phyloP scores from a whole-genome alignment of 139 green algal species.

The Volvox africanus region DNA sequence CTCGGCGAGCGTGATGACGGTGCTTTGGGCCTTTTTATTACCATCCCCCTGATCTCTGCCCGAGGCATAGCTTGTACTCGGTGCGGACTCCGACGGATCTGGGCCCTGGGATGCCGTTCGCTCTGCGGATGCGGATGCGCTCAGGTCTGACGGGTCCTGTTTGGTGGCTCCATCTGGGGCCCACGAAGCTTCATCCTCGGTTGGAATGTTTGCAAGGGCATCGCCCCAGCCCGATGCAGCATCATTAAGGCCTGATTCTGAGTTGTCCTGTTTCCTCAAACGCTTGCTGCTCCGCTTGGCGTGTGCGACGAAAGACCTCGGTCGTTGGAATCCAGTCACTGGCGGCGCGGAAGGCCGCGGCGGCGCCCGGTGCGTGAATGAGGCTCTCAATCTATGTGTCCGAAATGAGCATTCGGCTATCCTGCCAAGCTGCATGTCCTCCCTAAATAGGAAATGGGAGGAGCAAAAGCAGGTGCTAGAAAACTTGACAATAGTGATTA shows the following conservation, averaged over 20 bases:
- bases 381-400: not conserved
- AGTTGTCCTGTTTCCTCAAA: not conserved
- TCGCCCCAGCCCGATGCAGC: conserved; percentile 20
- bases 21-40: not conserved
- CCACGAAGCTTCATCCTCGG: not conserved
- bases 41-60: not conserved
- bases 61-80: conserved; percentile 2
- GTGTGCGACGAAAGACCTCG: not conserved
- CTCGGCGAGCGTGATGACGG: not conserved
- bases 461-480: too few species aligned
- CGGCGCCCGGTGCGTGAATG: not conserved
- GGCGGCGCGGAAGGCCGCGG: not conserved
- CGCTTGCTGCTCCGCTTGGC: conserved; percentile 23
- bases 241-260: not conserved
- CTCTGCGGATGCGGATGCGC: not conserved
- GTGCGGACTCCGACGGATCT: not conserved
- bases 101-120: not conserved
- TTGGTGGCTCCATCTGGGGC: too few species aligned
- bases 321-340: not conserved
- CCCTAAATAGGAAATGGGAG: too few species aligned
- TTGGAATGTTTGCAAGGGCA: conserved; percentile 24
- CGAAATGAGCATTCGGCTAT: not conserved
- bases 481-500: too few species aligned
- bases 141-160: not conserved
- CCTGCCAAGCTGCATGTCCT: not conserved